A percentile compares a stretch with the other conserved stretches of the same genome.
Conservation (phyloP, 2,329 filamentous ascomycete genomes). For the Alternaria gansuensis region DNA sequence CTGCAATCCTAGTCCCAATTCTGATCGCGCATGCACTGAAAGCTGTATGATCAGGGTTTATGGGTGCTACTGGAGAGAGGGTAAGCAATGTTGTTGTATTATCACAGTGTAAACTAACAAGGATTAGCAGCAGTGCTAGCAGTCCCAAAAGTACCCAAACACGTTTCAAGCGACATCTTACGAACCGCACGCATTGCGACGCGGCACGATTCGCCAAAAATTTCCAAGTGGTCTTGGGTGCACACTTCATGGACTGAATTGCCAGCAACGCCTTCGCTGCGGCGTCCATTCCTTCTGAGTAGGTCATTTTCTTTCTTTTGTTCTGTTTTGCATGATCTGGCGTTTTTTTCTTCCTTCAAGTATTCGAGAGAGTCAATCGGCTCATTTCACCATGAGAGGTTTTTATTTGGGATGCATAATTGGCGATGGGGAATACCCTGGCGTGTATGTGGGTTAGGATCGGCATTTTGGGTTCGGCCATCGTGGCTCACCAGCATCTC, state of each 20-base stretch:
- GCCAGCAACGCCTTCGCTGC: not conserved
- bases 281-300: not conserved
- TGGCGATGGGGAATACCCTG: not conserved
- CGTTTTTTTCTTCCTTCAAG: not conserved
- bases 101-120: not conserved
- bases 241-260: not conserved
- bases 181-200: not conserved
- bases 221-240: not conserved
- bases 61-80: not conserved
- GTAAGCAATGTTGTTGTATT: not conserved
- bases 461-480: not conserved
- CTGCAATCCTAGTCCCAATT: conserved; percentile 40
- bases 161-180: not conserved
- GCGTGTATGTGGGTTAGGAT: conserved; percentile 1
- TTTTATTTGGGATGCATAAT: conserved; percentile 1
- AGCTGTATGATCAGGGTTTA: conserved; percentile 18
- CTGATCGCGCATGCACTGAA: conserved; percentile 34
- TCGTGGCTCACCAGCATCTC: not conserved
- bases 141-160: not conserved
- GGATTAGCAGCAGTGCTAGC: not conserved
- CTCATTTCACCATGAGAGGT: not conserved
- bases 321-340: conserved; percentile 25
- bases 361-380: not conserved
- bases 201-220: not conserved
- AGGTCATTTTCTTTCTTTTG: conserved; percentile 6